Evolutionary conservation across 495 filamentous ascomycete species (phyloP).

Genomic region (Penicillium turbatum): DNA sequence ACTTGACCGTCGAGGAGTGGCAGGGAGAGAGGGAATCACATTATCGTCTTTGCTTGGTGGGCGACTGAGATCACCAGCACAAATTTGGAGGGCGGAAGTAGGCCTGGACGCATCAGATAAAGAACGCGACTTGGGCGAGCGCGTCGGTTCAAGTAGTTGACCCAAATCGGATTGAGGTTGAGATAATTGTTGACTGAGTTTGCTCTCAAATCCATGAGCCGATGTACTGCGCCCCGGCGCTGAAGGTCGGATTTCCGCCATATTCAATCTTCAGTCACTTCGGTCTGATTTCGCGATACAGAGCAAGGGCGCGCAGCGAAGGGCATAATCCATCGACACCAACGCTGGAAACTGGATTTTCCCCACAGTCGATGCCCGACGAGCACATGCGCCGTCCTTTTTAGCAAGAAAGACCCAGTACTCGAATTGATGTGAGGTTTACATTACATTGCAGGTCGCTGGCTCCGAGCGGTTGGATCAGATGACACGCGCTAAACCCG

Average conservation of each 20-base stretch:
- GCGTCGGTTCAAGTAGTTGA: constrained; percentile 16
- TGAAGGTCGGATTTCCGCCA: constrained; percentile 24
- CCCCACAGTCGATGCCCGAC: not conserved
- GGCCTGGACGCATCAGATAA: constrained; percentile 44
- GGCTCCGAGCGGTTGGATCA: constrained; percentile 9
- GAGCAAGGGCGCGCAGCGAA: not conserved
- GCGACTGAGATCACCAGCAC: constrained; percentile 27
- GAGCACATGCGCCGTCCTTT: not conserved
- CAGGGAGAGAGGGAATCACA: constrained; percentile 54
- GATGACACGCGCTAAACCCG: constrained; percentile 7
- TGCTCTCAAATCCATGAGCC: constrained; percentile 35
- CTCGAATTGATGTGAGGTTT: not conserved
- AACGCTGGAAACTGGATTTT: not conserved
- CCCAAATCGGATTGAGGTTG: constrained; percentile 22
- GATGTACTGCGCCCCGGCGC: constrained; percentile 22
- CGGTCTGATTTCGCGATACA: constrained; percentile 1
- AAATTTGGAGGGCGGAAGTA: constrained; percentile 21
- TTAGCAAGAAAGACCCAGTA: not conserved
- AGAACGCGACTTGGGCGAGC: constrained; percentile 40
- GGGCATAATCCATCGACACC: constrained; percentile 3
- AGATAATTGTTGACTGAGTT: constrained; percentile 40
- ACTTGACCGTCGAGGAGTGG: constrained; percentile 61
- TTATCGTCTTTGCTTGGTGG: constrained; percentile 74
- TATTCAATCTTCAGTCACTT: constrained; percentile 8
- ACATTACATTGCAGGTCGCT: constrained; percentile 1